These are phyloP conservation scores for Xerocomellus intermedius DNA, from an alignment of 768 basidiomycete genomes.

Conservation along the genomic window DNA sequence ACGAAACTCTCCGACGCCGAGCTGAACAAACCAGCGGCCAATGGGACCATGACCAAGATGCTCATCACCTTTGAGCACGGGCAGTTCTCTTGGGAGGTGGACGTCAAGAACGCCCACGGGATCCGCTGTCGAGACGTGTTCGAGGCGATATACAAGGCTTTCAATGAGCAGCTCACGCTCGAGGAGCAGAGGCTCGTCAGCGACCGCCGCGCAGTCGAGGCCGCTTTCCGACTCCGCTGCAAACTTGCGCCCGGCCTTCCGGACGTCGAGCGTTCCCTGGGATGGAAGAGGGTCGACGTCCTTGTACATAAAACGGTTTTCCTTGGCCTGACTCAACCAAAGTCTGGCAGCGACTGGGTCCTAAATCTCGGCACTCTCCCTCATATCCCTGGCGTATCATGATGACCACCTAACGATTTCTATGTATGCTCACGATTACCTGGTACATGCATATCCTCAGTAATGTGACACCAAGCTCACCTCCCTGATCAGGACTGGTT, in stretches of 20 bases:
- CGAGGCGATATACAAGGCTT: slow-evolving; percentile 51
- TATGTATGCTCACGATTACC: slow-evolving; percentile 12
- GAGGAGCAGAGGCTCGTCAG: slow-evolving; percentile 41
- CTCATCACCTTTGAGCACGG: slow-evolving; percentile 41
- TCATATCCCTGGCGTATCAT: slow-evolving; percentile 6
- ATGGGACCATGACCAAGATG: slow-evolving; percentile 48
- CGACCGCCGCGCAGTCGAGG: slow-evolving; percentile 34
- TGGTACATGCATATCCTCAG: slow-evolving; percentile 13
- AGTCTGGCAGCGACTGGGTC: slow-evolving; percentile 36
- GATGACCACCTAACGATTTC: slow-evolving; percentile 3
- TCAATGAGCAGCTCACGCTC: slow-evolving; percentile 42
- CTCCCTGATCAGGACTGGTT: slow-evolving; percentile 22
- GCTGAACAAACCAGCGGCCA: slow-evolving; percentile 42
- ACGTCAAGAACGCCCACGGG: slow-evolving; percentile 42
- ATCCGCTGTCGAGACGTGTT: slow-evolving; percentile 60
- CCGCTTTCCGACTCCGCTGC: slow-evolving; percentile 48
- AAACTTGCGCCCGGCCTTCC: slow-evolving; percentile 39
- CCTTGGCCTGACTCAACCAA: slow-evolving; percentile 45
- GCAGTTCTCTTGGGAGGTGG: slow-evolving; percentile 40
- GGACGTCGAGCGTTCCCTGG: slow-evolving; percentile 42
- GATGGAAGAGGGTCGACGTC: slow-evolving; percentile 57
- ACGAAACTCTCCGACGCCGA: slow-evolving; percentile 37
- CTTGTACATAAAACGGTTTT: slow-evolving; percentile 53
- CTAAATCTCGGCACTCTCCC: slow-evolving; percentile 29
- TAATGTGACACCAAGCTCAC: not conserved